A percentile compares a stretch with the other conserved stretches of the same genome.
Evolutionary conservation across 176 grass and related monocot genomes (phyloP).

Genomic region (Canna indica): DNA sequence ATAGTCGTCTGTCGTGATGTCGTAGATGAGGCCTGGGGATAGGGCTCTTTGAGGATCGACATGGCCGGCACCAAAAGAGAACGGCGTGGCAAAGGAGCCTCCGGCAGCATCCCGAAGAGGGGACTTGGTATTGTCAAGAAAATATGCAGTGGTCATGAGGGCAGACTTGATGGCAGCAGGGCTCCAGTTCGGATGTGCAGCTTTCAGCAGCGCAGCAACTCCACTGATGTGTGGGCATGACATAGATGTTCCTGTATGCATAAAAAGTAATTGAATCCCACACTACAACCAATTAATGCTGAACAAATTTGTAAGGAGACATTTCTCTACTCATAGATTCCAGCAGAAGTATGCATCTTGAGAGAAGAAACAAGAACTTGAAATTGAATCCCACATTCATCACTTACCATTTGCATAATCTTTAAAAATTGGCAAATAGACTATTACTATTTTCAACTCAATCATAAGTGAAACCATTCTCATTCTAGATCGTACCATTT

Average conservation of each 20-base stretch:
- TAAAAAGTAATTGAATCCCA: background rate
- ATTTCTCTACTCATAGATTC: too few relatives aligned
- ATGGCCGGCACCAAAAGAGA: constrained; percentile 69
- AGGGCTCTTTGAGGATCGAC: constrained; percentile 82
- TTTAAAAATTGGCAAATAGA: too few relatives aligned
- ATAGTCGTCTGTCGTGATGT: constrained; percentile 65
- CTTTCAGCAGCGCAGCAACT: constrained; percentile 73
- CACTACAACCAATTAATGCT: too few relatives aligned
- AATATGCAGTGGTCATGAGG: constrained; percentile 82
- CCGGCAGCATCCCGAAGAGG: constrained; percentile 61
- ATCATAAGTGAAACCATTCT: too few relatives aligned
- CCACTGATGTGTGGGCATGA: constrained; percentile 98
- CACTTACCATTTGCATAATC: too few relatives aligned
- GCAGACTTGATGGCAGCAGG: constrained; percentile 89
- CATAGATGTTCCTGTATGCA: constrained; percentile 80
- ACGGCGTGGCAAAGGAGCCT: constrained; percentile 49
- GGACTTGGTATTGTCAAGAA: constrained; percentile 60
- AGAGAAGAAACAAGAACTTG: background rate
- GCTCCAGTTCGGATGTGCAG: constrained; percentile 73
- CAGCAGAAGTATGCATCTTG: too few relatives aligned
- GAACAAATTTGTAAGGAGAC: too few relatives aligned
- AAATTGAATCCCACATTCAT: background rate
- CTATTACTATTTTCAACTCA: too few relatives aligned
- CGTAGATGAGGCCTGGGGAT: constrained; percentile 73
- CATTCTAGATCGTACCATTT: too few relatives aligned